Evolutionary conservation across 2,329 filamentous ascomycete genomes (phyloP).

Genomic region (Trichoderma semiorbis): DNA sequence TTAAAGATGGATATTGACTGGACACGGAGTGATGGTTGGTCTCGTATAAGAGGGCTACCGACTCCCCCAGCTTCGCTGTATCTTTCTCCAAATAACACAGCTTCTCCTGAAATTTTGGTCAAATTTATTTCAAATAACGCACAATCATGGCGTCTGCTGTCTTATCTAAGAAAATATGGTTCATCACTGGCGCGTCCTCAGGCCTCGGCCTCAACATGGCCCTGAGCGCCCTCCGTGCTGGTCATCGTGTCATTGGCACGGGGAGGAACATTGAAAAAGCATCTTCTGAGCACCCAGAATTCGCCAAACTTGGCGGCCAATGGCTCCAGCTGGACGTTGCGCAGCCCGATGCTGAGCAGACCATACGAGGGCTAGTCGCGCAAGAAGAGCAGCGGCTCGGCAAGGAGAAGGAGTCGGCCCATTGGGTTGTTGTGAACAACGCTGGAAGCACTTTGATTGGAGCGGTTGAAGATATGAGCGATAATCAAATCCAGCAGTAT

Average conservation of each 20-base stretch:
- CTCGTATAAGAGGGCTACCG: background rate
- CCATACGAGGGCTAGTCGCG: background rate
- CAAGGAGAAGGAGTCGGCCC: background rate
- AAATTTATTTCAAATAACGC: background rate
- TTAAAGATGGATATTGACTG: background rate
- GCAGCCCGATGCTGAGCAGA: constrained; percentile 21
- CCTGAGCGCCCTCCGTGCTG: constrained; percentile 39
- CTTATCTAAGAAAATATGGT: constrained; percentile 37
- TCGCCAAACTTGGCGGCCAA: constrained; percentile 21
- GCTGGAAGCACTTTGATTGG: background rate
- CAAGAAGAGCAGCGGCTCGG: background rate
- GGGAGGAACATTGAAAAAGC: constrained; percentile 34
- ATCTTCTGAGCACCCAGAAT: constrained; percentile 18
- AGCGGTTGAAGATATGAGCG: constrained; percentile 9
- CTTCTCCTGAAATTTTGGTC: background rate
- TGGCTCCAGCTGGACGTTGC: constrained; percentile 31
- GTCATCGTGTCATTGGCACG: constrained; percentile 48
- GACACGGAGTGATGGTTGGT: background rate
- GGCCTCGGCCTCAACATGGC: constrained; percentile 46
- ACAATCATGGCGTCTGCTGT: background rate
- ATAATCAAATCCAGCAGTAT: constrained; percentile 1
- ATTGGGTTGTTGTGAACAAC: constrained; percentile 6
- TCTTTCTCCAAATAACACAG: background rate
- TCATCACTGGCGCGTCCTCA: constrained; percentile 47
- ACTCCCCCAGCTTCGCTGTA: background rate